phyloP scores from a whole-genome alignment of 257 asterid species.

The Asclepias syriaca region DNA sequence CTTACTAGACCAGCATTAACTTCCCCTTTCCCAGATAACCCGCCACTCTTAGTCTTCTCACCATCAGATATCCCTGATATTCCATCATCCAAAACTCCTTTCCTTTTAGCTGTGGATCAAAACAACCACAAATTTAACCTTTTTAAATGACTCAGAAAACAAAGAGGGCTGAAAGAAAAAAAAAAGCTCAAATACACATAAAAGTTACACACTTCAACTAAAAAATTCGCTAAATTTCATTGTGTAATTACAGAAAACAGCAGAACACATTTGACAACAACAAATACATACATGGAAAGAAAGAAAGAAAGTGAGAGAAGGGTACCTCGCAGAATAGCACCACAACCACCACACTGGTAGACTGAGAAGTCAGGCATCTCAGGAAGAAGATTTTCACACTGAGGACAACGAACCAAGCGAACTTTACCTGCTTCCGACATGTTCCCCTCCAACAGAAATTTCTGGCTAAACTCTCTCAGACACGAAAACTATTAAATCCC shows the following conservation, averaged over 20 bases:
- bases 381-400: constrained; percentile 81
- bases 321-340: constrained; percentile 78
- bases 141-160: background rate
- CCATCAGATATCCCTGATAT: constrained; percentile 39
- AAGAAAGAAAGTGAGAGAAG: constrained; percentile 4
- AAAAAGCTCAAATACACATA: background rate
- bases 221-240: background rate
- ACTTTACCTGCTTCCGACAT: constrained; percentile 63
- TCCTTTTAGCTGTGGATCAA: constrained; percentile 53
- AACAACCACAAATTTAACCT: constrained; percentile 14
- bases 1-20: constrained; percentile 21
- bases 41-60: constrained; percentile 30
- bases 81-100: constrained; percentile 48
- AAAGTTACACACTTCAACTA: background rate
- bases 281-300: background rate
- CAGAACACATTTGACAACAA: background rate
- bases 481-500: background rate
- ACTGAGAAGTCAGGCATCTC: constrained; percentile 77
- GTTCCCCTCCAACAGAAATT: constrained; percentile 14
- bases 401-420: constrained; percentile 87
- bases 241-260: background rate
- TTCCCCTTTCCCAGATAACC: constrained; percentile 33
- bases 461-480: background rate
- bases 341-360: constrained; percentile 93
- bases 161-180: background rate